Conservation (phyloP, 208 protist species). For the Wallacemonas rigidus region DNA sequence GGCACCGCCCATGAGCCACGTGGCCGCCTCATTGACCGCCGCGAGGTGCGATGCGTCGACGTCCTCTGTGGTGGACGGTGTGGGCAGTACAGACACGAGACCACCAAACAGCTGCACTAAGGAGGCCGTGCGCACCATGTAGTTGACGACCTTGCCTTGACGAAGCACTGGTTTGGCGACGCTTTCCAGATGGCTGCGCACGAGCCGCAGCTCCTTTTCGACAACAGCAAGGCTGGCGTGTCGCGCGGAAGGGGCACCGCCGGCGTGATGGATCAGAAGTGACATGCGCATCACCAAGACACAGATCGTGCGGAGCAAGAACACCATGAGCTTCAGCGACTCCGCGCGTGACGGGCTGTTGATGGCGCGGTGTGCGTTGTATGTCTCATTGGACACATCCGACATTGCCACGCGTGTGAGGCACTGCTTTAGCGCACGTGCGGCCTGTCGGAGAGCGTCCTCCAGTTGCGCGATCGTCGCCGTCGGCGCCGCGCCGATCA, state of each 20-base stretch:
- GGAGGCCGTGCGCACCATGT: slow-evolving; percentile 85
- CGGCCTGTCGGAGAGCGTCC: neutral
- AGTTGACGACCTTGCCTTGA: slow-evolving; percentile 65
- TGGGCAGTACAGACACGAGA: slow-evolving; percentile 62
- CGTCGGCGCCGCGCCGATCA: neutral
- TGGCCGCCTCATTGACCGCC: slow-evolving; percentile 28
- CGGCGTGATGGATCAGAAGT: neutral
- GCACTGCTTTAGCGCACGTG: slow-evolving; percentile 36
- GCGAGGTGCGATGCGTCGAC: neutral
- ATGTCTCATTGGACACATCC: slow-evolving; percentile 81
- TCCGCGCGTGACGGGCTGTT: slow-evolving; percentile 59
- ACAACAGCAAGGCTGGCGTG: slow-evolving; percentile 15
- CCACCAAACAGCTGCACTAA: slow-evolving; percentile 83
- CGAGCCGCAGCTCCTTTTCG: slow-evolving; percentile 32
- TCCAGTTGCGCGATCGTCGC: neutral
- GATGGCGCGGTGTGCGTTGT: slow-evolving; percentile 76
- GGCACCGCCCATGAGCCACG: slow-evolving; percentile 42
- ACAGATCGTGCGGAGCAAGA: slow-evolving; percentile 48
- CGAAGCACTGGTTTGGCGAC: slow-evolving; percentile 57
- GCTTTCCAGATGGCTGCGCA: slow-evolving; percentile 60
- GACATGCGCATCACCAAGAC: slow-evolving; percentile 28
- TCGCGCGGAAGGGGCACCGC: neutral
- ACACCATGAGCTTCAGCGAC: slow-evolving; percentile 70
- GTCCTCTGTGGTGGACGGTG: neutral
- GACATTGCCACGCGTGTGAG: slow-evolving; percentile 61